Percentiles rank a stretch among this genome's conserved stretches.
Conservation (phyloP, 805 yeast genomes). For the Yarrowia yakushimensis region DNA sequence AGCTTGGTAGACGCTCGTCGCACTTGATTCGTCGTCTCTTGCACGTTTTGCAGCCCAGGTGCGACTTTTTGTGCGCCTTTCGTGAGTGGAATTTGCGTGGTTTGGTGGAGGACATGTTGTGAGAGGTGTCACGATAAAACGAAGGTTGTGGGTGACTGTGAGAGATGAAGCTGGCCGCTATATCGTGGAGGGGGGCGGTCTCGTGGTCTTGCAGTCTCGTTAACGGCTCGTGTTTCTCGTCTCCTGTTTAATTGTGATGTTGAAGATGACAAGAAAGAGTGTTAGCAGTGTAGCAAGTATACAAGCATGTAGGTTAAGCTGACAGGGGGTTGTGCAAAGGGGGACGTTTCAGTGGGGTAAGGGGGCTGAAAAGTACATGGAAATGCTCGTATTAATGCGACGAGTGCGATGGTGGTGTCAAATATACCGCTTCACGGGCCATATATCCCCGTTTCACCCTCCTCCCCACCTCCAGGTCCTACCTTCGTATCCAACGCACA, state of each 20-base stretch:
- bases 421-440: neutral
- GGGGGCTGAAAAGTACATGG: neutral
- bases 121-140: neutral
- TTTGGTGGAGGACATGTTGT: slow-evolving; percentile 6
- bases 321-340: neutral
- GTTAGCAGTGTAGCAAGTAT: slow-evolving; percentile 21
- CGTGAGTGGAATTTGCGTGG: slow-evolving; percentile 43
- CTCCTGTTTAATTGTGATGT: neutral
- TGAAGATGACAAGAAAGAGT: slow-evolving; percentile 11
- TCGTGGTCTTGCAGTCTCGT: neutral
- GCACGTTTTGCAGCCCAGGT: slow-evolving; percentile 70
- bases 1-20: slow-evolving; percentile 59
- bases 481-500: slow-evolving; percentile 25
- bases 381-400: neutral
- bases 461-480: slow-evolving; percentile 17
- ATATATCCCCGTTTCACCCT: neutral
- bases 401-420: neutral
- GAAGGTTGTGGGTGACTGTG: neutral
- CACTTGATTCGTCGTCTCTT: slow-evolving; percentile 61
- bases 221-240: neutral
- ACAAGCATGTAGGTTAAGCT: slow-evolving; percentile 16
- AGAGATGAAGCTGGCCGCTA: neutral
- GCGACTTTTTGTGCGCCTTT: slow-evolving; percentile 64
- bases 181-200: neutral
- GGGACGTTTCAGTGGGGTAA: neutral